These are phyloP conservation scores for Emmonsiellopsis sp. DNA, from an alignment of 2,329 filamentous ascomycete genomes.

Conservation along the genomic window DNA sequence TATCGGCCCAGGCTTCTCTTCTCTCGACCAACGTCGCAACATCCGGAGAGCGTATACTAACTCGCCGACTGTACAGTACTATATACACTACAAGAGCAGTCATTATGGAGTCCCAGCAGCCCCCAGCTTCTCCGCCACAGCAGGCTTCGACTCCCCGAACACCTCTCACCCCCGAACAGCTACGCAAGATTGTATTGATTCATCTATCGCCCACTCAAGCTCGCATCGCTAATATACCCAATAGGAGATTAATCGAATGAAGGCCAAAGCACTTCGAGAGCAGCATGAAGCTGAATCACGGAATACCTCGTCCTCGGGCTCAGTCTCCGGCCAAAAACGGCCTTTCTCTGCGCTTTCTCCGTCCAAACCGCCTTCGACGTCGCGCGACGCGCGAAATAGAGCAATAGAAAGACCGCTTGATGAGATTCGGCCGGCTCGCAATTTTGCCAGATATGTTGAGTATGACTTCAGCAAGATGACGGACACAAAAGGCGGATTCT, in stretches of 20 bases:
- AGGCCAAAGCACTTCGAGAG: constrained; percentile 76
- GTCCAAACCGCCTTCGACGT: constrained; percentile 48
- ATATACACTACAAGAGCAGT: not conserved
- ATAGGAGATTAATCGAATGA: constrained; percentile 78
- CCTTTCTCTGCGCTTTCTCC: constrained; percentile 50
- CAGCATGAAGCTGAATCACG: constrained; percentile 57
- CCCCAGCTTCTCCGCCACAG: not conserved
- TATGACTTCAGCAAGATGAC: constrained; percentile 98
- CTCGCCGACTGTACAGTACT: too few relatives aligned
- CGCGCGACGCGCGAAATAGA: constrained; percentile 56
- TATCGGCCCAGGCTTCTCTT: too few relatives aligned
- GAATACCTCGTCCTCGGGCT: constrained; percentile 28
- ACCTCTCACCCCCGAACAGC: constrained; percentile 52
- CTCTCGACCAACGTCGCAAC: too few relatives aligned
- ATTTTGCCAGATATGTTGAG: constrained; percentile 90
- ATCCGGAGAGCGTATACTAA: too few relatives aligned
- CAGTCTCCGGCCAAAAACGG: constrained; percentile 62
- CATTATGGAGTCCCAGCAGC: not conserved
- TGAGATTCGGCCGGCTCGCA: constrained; percentile 65
- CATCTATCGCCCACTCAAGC: not conserved
- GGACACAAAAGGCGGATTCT: constrained; percentile 92
- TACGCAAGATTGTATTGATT: constrained; percentile 44
- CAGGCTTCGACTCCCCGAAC: constrained; percentile 23
- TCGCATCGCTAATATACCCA: not conserved
- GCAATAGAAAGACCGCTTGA: constrained; percentile 32